Percentiles rank a stretch among this genome's conserved stretches.
Evolutionary conservation across 129 eudicot genomes (phyloP).

Genomic region (Solidago caesia): DNA sequence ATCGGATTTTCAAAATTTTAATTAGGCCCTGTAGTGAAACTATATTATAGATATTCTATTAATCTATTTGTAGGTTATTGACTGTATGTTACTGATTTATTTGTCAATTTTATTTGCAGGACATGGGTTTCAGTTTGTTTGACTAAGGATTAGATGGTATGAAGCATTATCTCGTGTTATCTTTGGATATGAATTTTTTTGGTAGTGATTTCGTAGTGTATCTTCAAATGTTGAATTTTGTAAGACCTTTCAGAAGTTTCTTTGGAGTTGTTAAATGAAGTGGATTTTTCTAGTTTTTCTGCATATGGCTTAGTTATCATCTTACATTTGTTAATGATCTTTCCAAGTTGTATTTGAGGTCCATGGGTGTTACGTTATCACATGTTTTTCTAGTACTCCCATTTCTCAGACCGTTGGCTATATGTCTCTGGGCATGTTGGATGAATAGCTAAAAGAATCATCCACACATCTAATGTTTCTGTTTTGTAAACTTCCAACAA

Average conservation of each 20-base stretch:
- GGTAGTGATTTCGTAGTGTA: conserved; percentile 17
- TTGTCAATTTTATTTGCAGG: conserved; percentile 22
- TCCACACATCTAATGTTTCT: no score
- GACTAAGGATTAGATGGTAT: conserved; percentile 27
- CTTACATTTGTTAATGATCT: background rate
- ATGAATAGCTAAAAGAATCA: no score
- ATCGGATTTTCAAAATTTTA: no score
- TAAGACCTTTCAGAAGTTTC: conserved; percentile 14
- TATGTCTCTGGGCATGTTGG: no score
- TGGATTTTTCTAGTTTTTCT: background rate
- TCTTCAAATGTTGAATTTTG: conserved; percentile 22
- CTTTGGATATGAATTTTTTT: conserved; percentile 12
- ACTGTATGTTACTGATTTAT: background rate
- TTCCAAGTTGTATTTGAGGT: background rate
- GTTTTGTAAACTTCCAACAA: no score
- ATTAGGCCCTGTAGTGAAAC: no score
- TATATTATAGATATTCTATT: no score
- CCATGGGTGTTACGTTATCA: background rate
- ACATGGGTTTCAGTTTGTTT: conserved; percentile 41
- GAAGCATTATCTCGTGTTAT: conserved; percentile 5
- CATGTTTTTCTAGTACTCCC: no score
- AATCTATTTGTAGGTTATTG: background rate
- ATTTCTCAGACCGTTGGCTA: no score
- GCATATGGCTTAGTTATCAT: background rate
- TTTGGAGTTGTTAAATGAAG: background rate